Percentiles rank a stretch among this genome's conserved stretches.
phyloP scores from a whole-genome alignment of 306 rosid species.

The Quercus bicolor region DNA sequence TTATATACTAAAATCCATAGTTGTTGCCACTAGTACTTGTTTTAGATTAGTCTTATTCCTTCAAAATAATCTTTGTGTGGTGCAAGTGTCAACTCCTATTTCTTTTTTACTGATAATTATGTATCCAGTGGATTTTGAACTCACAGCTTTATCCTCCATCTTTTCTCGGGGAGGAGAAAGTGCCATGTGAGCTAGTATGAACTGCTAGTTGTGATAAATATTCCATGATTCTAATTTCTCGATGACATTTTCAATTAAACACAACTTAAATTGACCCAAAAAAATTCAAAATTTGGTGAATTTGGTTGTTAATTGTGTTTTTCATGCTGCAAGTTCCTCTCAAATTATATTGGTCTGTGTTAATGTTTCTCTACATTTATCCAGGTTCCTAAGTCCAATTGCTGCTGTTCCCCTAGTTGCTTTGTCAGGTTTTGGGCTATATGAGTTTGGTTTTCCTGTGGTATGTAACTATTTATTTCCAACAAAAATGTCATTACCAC shows the following conservation, averaged over 20 bases:
- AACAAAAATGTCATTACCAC: background rate
- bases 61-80: background rate
- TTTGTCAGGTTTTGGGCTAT: slow-evolving; percentile 83
- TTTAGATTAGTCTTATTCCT: background rate
- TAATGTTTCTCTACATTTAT: slow-evolving; percentile 21
- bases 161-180: too few relatives aligned
- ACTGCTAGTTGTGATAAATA: background rate
- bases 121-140: too few relatives aligned
- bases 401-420: slow-evolving; percentile 89
- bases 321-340: background rate
- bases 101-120: too few relatives aligned
- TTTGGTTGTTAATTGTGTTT: background rate
- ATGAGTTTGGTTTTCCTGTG: slow-evolving; percentile 85
- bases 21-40: background rate
- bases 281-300: background rate
- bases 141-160: too few relatives aligned
- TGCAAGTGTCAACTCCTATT: background rate
- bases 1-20: background rate
- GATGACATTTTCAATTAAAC: background rate
- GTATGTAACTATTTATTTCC: slow-evolving; percentile 36
- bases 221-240: background rate
- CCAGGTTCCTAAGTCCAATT: slow-evolving; percentile 85
- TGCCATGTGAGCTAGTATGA: too few relatives aligned
- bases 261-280: background rate
- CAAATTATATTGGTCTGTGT: slow-evolving; percentile 12